Base-by-base conservation (phyloP, 1,139 yeast genomes). In the Kodamaea sp. region DNA sequence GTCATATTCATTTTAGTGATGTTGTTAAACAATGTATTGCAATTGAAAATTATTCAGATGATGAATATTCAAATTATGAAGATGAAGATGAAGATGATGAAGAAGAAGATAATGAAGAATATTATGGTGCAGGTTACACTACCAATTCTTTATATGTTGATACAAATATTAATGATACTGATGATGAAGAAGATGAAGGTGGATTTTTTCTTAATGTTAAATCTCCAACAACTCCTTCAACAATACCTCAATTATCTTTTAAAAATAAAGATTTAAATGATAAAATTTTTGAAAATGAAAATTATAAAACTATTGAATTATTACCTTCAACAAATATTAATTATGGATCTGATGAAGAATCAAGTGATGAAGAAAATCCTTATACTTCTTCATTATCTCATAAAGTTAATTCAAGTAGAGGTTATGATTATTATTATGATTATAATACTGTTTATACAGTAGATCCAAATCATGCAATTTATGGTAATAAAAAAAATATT, bases 21-120 rank as follows among this genome's bases (percentile, higher is more conserved):
- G 79, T 89, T 42, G 98, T 92, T 24, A 90, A 86, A 57, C 97
- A 92, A 62, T 90, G 97, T 60, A 79, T 85, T 43, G 88, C 95
- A 0, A 58, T 87, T 12, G 79, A 80, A 45, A 55, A 61, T 10
- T 57, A 49, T 36, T 56, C 63, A 7, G 70, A 65, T 35, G 65
- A 68, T 33, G 75, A 68, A 24, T 61, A 57, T 32, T 44, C 39
- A 8, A 34, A 53, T 27, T 55, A 53, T 7, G 58, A 53, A 9
- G 64, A 57, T 25, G 65, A 55, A 10, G 62, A 38, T 20, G 42
- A 38, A 9, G 42, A 43, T n/a, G 40, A 36, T 25, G 38, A 41
- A 8, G 62, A 55, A n/a, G n/a, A n/a, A 12, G 61, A 59, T n/a
- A 54, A 52, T 8, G 40, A 34, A 7, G 12, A 11, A 10, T 24